Base-by-base conservation (phyloP, 2,329 filamentous ascomycete species). In the Colletotrichum sp. region DNA sequence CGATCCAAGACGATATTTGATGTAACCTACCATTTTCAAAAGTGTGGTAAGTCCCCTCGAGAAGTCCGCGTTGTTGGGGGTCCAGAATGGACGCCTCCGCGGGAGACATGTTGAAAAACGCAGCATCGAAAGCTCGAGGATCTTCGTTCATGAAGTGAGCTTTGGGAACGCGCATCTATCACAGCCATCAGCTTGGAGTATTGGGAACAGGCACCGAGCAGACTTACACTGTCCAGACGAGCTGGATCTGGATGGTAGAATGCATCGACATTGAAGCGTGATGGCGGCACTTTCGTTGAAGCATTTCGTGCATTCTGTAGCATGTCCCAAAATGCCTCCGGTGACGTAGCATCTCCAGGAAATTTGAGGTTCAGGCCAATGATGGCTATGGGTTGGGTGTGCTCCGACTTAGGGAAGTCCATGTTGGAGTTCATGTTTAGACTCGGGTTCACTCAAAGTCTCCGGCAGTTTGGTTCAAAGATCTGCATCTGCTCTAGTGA, bases 1-100 rank as follows among this genome's bases (percentile, higher is more conserved):
- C 21, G 4, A n/a, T 64, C 18, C 39, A 21, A 36, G 59, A 16
- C 28, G 13, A 0, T 68, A 68, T 52, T 68, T 36, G 16, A 21
- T 10, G 10, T 12, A 6, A 76, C 81, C n/a, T 68, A 88, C 88
- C 87, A 76, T 87, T 89, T 76, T 90, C 89, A 3, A 90, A 81
- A 32, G 87, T 86, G 76, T 90, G 88, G 28, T 89, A 90, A 2
- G 85, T 86, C 9, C 85, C 82, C 71, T 91, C 89, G 0, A 91
- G 85, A 1, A 90, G 82, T 16, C 90, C 82, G 18, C 89, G 82
- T 76, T 90, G 88, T 70, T 90, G 88, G 4, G 89, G 89, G 68
- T 91, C 89, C 69, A 90, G 10, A 3, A 72, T 49, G 4, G 36
- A 62, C 4, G 72, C 72, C 16, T 71, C 72, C 3, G 52, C 72